phyloP scores from a whole-genome alignment of 768 basidiomycete genomes.

The Tricholomella constricta region DNA sequence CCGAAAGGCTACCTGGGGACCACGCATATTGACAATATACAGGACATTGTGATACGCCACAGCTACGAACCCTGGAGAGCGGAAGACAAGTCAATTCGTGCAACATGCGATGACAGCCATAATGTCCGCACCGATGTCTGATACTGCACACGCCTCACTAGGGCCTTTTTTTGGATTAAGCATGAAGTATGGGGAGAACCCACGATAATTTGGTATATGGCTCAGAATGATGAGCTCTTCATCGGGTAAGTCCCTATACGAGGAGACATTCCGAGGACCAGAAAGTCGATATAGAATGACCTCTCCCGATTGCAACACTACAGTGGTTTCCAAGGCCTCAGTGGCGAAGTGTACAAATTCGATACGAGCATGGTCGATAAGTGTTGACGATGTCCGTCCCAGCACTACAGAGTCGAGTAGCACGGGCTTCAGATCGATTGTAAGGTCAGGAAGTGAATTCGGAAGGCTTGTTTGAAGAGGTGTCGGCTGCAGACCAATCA shows the following conservation, averaged over 20 bases:
- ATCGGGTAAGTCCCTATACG: conserved; percentile 32
- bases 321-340: conserved; percentile 58
- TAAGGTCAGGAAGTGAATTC: conserved; percentile 58
- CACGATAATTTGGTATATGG: conserved; percentile 42
- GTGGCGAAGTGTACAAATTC: conserved; percentile 49
- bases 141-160: conserved; percentile 59
- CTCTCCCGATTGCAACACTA: conserved; percentile 58
- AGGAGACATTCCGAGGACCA: conserved; percentile 16
- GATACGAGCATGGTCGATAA: conserved; percentile 36
- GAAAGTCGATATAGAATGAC: conserved; percentile 52
- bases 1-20: conserved; percentile 65
- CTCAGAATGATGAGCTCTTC: conserved; percentile 55
- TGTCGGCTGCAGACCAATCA: conserved; percentile 45
- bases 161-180: conserved; percentile 49
- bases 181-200: conserved; percentile 64
- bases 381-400: conserved; percentile 25
- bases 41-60: conserved; percentile 65
- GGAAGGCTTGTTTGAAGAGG: conserved; percentile 69
- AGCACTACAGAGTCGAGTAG: conserved; percentile 46
- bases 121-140: conserved; percentile 66
- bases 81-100: background rate
- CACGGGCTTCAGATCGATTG: conserved; percentile 56
- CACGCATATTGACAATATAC: conserved; percentile 72
- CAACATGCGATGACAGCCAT: background rate
- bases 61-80: conserved; percentile 69